Percentiles rank a stretch among this genome's conserved stretches.
Evolutionary conservation across 2,329 filamentous ascomycete species (phyloP).

Genomic region (Mycosphaerella arachidis): DNA sequence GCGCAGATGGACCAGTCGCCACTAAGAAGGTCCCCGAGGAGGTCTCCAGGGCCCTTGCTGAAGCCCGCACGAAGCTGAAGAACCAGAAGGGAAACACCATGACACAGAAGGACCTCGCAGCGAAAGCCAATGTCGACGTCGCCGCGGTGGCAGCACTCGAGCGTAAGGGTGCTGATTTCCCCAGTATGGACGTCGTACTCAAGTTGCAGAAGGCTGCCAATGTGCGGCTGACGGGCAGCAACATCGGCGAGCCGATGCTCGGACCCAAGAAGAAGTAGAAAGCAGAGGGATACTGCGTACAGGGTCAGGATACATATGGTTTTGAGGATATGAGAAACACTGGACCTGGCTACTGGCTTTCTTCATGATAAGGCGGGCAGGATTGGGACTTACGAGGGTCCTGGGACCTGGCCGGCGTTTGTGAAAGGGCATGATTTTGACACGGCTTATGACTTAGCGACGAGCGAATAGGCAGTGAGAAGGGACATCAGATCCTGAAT

Average conservation of each 20-base stretch:
- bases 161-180: conserved; percentile 70
- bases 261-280: conserved; percentile 64
- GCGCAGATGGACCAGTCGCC: conserved; percentile 94
- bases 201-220: conserved; percentile 62
- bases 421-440: neutral
- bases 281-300: neutral
- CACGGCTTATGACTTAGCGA: conserved; percentile 1
- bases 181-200: conserved; percentile 82
- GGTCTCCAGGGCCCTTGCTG: conserved; percentile 78
- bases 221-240: conserved; percentile 34
- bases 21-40: conserved; percentile 81
- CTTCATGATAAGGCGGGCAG: neutral
- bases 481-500: neutral
- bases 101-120: conserved; percentile 85
- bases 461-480: neutral
- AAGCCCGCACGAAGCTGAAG: conserved; percentile 72
- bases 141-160: conserved; percentile 80
- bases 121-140: conserved; percentile 82
- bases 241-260: conserved; percentile 77
- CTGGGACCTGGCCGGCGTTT: neutral
- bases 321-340: neutral
- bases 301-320: neutral
- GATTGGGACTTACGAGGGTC: neutral
- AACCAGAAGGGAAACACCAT: conserved; percentile 68
- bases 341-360: neutral